Conservation (phyloP, 139 green algal species). For the Parachlorella kessleri region DNA sequence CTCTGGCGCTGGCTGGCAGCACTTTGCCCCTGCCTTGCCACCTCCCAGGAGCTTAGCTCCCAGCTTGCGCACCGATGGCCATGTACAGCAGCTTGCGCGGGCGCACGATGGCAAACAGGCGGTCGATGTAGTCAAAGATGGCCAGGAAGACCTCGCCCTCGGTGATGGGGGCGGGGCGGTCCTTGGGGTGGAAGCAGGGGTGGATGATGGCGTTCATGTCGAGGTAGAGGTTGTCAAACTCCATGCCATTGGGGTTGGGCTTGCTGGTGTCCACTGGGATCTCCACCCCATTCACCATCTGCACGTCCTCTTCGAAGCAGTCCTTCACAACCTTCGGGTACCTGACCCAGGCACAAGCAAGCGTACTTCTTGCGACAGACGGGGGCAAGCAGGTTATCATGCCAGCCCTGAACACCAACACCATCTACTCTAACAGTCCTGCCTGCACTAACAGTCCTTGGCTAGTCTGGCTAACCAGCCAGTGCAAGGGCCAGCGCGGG, state of each 20-base stretch:
- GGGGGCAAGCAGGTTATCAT: no score
- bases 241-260: constrained; percentile 95
- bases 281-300: constrained; percentile 76
- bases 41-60: no score
- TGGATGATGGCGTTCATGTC: constrained; percentile 99
- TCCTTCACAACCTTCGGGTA: constrained; percentile 96
- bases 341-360: constrained; percentile 50
- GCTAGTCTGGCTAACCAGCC: no score
- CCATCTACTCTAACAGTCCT: no score
- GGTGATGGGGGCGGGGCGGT: constrained; percentile 70
- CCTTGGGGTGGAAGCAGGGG: constrained; percentile 99
- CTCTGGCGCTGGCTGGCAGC: no score
- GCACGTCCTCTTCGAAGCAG: constrained; percentile 81
- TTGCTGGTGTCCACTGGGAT: constrained; percentile 88
- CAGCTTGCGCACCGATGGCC: constrained; percentile 90
- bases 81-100: constrained; percentile 97
- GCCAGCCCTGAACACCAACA: no score
- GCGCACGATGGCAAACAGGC: constrained; percentile 94
- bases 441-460: no score
- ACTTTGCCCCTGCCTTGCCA: no score
- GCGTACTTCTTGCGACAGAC: no score
- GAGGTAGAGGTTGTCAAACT: constrained; percentile 98
- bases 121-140: constrained; percentile 99
- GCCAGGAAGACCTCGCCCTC: constrained; percentile 94
- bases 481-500: no score